Conservation (phyloP, 805 yeast species). For the Sugiyamaella marilandica region DNA sequence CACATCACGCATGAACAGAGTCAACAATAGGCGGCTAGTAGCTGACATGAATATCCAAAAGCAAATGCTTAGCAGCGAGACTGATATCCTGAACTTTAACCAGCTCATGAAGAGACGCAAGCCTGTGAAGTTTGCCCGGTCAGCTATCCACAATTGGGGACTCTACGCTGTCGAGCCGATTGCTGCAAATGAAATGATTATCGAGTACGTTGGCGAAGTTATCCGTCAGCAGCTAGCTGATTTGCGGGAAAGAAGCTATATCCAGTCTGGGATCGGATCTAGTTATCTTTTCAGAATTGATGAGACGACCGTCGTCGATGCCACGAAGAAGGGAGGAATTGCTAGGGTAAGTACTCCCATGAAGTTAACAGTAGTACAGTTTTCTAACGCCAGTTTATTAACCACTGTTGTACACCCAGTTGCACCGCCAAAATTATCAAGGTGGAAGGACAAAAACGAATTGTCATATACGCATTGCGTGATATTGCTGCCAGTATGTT, state of each 20-base stretch:
- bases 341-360: slow-evolving; percentile 47
- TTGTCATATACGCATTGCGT: slow-evolving; percentile 87
- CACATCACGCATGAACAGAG: slow-evolving; percentile 81
- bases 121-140: slow-evolving; percentile 93
- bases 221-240: slow-evolving; percentile 93
- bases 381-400: slow-evolving; percentile 51
- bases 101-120: slow-evolving; percentile 85
- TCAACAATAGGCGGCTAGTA: slow-evolving; percentile 79
- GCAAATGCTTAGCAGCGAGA: slow-evolving; percentile 57
- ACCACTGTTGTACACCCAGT: slow-evolving; percentile 96
- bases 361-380: too few relatives aligned
- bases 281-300: slow-evolving; percentile 89
- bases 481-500: slow-evolving; percentile 81
- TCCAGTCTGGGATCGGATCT: slow-evolving; percentile 91
- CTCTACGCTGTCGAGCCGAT: slow-evolving; percentile 92
- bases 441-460: slow-evolving; percentile 89
- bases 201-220: slow-evolving; percentile 95
- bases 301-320: slow-evolving; percentile 92
- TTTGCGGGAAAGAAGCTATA: slow-evolving; percentile 77
- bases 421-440: slow-evolving; percentile 95
- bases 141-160: slow-evolving; percentile 99
- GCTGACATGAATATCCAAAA: slow-evolving; percentile 83
- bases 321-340: slow-evolving; percentile 95
- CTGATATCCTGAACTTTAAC: slow-evolving; percentile 76
- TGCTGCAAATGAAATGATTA: slow-evolving; percentile 94